phyloP scores from a whole-genome alignment of 306 rosid species.

The Inga leiocalycina region DNA sequence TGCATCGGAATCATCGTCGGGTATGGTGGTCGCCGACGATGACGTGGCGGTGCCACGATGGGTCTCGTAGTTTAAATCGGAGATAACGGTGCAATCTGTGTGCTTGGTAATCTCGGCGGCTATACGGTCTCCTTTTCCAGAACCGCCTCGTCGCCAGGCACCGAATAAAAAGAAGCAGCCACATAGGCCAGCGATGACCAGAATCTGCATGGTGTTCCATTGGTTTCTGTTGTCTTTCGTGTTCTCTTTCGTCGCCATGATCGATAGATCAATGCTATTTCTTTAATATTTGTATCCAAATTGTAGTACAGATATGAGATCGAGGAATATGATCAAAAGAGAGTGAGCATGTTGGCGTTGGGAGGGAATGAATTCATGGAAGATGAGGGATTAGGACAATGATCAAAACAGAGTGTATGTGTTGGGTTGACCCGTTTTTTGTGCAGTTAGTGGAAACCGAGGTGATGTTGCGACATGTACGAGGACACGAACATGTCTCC shows the following conservation, averaged over 20 bases:
- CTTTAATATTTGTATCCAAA: not conserved
- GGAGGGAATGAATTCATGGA: not conserved
- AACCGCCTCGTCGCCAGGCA: constrained; percentile 7
- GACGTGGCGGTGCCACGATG: not conserved
- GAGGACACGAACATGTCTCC: not conserved
- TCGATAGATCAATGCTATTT: not conserved
- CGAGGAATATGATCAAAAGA: not conserved
- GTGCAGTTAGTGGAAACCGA: not conserved
- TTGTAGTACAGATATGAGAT: not conserved
- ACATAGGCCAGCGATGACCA: not conserved
- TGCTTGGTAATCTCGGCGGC: not conserved
- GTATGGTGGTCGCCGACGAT: not conserved
- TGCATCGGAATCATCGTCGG: not conserved
- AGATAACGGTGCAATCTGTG: not conserved
- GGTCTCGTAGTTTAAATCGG: not conserved
- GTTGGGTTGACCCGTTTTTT: not conserved
- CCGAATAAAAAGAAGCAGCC: not conserved
- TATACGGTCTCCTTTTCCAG: constrained; percentile 2
- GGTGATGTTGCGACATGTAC: not conserved
- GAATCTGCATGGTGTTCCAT: not conserved
- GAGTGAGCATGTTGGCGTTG: not conserved
- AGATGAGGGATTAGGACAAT: not conserved
- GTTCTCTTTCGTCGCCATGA: constrained; percentile 8
- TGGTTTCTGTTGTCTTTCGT: not conserved
- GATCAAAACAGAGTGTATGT: not conserved